A percentile compares a stretch with the other conserved stretches of the same genome.
Conservation (phyloP, 192 early-diverging fungal species). For the Coemansia aciculifera region DNA sequence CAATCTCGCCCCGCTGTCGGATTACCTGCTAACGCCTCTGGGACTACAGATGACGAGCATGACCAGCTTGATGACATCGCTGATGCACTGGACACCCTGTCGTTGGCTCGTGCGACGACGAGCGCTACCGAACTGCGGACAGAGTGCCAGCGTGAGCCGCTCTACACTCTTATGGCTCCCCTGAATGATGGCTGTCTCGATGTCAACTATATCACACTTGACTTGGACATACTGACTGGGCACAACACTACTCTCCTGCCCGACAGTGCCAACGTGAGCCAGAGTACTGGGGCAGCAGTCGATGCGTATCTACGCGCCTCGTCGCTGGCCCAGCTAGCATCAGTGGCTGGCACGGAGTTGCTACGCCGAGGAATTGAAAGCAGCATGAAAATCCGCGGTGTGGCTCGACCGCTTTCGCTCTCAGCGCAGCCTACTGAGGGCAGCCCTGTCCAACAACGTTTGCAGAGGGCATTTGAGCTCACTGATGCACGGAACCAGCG, state of each 20-base stretch:
- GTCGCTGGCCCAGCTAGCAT: background rate
- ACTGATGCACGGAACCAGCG: slow-evolving; percentile 8
- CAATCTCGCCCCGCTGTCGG: background rate
- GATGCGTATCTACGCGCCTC: slow-evolving; percentile 7
- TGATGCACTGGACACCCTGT: slow-evolving; percentile 29
- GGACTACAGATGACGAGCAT: background rate
- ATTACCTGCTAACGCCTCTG: background rate
- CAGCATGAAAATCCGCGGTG: background rate
- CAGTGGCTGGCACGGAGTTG: background rate
- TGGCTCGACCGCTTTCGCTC: background rate
- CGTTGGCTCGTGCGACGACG: slow-evolving; percentile 15
- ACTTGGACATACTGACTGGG: slow-evolving; percentile 27
- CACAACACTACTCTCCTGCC: slow-evolving; percentile 20
- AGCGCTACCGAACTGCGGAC: slow-evolving; percentile 1
- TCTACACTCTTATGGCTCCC: slow-evolving; percentile 21
- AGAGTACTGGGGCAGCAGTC: slow-evolving; percentile 7
- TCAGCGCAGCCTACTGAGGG: background rate
- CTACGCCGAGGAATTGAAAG: too few relatives aligned
- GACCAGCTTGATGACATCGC: slow-evolving; percentile 17
- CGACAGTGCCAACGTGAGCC: slow-evolving; percentile 13
- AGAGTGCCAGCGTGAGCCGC: slow-evolving; percentile 34
- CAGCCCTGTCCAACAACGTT: background rate
- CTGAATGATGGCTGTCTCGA: slow-evolving; percentile 40
- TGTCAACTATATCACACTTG: slow-evolving; percentile 39
- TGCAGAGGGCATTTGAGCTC: slow-evolving; percentile 15